Evolutionary conservation across 371 early-diverging fungal genomes (phyloP).

Genomic region (Mucor irregularis): DNA sequence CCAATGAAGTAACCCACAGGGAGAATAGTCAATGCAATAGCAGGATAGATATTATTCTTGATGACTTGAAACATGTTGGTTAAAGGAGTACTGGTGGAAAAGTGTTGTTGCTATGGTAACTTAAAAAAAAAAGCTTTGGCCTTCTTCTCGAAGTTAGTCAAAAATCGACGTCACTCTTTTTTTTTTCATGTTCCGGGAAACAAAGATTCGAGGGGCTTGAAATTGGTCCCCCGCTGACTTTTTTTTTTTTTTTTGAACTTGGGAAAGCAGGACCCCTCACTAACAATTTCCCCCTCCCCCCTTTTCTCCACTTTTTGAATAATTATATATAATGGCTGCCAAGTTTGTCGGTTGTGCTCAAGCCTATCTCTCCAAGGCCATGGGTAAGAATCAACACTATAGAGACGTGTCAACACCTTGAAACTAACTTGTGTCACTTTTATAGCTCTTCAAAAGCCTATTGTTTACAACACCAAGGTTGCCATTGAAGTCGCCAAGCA

Average conservation of each 20-base stretch:
- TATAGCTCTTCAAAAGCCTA: slow-evolving; percentile 48
- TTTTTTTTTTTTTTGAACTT: too few species aligned
- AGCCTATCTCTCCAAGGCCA: slow-evolving; percentile 23
- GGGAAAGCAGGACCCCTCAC: not conserved
- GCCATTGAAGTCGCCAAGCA: slow-evolving; percentile 70
- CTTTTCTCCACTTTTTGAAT: not conserved
- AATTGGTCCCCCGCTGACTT: not conserved
- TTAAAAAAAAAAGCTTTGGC: not conserved
- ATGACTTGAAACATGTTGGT: slow-evolving; percentile 14
- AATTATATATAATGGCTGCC: slow-evolving; percentile 26
- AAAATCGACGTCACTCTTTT: slow-evolving; percentile 3
- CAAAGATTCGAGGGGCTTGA: not conserved
- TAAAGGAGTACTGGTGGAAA: not conserved
- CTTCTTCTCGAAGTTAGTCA: too few species aligned
- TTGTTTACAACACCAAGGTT: slow-evolving; percentile 66
- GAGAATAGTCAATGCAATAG: slow-evolving; percentile 20
- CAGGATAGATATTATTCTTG: slow-evolving; percentile 24
- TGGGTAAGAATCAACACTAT: not conserved
- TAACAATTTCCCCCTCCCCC: not conserved
- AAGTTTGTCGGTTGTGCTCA: slow-evolving; percentile 25
- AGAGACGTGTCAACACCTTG: too few species aligned
- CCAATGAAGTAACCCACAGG: slow-evolving; percentile 29
- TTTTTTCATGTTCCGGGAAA: too few species aligned
- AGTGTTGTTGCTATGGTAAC: not conserved
- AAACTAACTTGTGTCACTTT: too few species aligned